Base-by-base conservation (phyloP, 1,284 basidiomycete species). In the Coriolopsis trogii region DNA sequence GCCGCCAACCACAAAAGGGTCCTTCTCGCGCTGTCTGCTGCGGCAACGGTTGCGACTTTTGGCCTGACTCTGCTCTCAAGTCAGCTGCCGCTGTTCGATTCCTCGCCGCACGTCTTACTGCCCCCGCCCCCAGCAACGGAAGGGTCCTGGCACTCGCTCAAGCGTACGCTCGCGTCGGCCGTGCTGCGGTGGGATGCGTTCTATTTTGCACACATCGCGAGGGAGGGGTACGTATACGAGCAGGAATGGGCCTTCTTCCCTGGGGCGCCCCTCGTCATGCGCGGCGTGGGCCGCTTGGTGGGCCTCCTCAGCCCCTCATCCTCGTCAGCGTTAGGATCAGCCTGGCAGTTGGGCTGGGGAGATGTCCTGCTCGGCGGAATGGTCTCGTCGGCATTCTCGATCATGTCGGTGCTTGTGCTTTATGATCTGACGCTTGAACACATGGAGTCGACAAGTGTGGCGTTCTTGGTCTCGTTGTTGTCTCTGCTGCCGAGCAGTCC, bases 241-340 rank as follows among this genome's bases (percentile, higher is more conserved):
- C 81, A 97, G 63, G 79, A 91, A 62, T 89, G 91, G 75, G 96
- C 96, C 0, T 98, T 95, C 67, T 82, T 94, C 57, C 90, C 91
- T 2, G 92, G 84, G 1, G 70, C 81, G 41, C 80, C 89, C 4
- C 61, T 73, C 5, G 46, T 89, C 34, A 79, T 93, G 68, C 75
- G 79, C 4, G 3, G 62, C 24, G 60, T 66, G 10, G 71, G 69
- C 3, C 36, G 58, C 36, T 15, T 71, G 38, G 46, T 40, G 39
- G 33, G 49, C 10, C 41, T 37, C 21, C 6, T 39, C 15, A 12
- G 18, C 13, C 8, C 10, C 8, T 7, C n/a, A 2, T 28, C 24
- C 1, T 24, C 37, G 28, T 30, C 33, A 4, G 9, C 33, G 13
- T 23, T 40, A 6, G 38, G 28, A 4, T n/a, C n/a, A n/a, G n/a